Percentiles rank a stretch among this genome's conserved stretches.
Conservation (phyloP, 116 monocot genomes). For the Papilionanthe hybrid region DNA sequence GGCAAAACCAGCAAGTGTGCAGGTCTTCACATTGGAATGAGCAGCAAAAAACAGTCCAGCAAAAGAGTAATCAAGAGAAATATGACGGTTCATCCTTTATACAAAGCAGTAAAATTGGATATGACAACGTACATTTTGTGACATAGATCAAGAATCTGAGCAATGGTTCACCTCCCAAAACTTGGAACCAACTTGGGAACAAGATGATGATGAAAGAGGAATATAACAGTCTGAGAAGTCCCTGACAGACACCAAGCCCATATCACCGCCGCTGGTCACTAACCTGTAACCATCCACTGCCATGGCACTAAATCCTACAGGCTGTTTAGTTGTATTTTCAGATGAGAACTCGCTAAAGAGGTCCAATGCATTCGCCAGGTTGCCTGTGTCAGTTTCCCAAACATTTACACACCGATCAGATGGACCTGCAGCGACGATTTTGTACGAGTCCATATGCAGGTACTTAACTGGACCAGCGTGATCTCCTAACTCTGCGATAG, state of each 20-base stretch:
- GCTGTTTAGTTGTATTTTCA: background rate
- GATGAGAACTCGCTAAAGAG: constrained; percentile 13
- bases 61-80: too few relatives aligned
- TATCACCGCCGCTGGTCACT: constrained; percentile 28
- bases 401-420: constrained; percentile 37
- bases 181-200: constrained; percentile 26
- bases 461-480: constrained; percentile 32
- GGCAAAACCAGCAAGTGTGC: too few relatives aligned
- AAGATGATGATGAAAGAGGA: constrained; percentile 10
- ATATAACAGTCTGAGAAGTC: constrained; percentile 47
- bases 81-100: too few relatives aligned
- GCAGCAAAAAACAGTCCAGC: too few relatives aligned
- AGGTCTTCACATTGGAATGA: too few relatives aligned
- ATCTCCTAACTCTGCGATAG: constrained; percentile 48
- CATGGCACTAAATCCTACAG: constrained; percentile 42
- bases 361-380: constrained; percentile 25
- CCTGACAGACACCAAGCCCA: constrained; percentile 19
- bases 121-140: too few relatives aligned
- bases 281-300: constrained; percentile 57
- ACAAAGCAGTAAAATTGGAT: too few relatives aligned
- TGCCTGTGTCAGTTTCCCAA: constrained; percentile 57
- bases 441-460: constrained; percentile 65
- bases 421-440: constrained; percentile 67
- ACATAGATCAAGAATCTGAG: background rate
- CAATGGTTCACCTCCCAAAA: constrained; percentile 46